Conservation (phyloP, 441 rosid genomes). For the Adansonia rubrostipa region DNA sequence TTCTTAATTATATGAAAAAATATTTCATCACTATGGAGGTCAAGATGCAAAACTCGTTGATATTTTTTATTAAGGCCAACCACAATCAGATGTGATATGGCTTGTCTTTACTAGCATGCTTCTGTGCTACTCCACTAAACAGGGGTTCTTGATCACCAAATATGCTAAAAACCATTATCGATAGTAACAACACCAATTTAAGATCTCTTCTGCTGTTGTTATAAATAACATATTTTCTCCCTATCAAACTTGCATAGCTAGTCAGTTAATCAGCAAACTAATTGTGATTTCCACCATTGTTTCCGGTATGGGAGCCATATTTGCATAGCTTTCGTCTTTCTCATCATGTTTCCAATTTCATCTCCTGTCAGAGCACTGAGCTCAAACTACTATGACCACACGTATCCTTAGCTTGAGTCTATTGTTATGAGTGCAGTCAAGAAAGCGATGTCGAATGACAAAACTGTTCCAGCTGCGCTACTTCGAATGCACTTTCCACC, state of each 20-base stretch:
- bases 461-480: constrained; percentile 65
- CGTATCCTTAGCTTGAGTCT: constrained; percentile 57
- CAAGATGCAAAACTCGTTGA: neutral
- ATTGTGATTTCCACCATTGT: constrained; percentile 11
- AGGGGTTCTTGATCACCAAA: constrained; percentile 57
- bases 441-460: constrained; percentile 57
- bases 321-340: constrained; percentile 31
- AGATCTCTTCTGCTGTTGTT: neutral
- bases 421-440: constrained; percentile 50
- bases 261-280: neutral
- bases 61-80: neutral
- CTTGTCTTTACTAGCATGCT: constrained; percentile 37
- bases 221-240: constrained; percentile 18
- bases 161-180: constrained; percentile 50
- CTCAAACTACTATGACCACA: constrained; percentile 53
- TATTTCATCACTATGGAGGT: neutral
- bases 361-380: constrained; percentile 48
- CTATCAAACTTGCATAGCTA: constrained; percentile 9
- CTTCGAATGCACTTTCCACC: constrained; percentile 78
- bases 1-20: neutral
- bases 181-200: constrained; percentile 44
- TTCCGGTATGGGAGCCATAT: constrained; percentile 33
- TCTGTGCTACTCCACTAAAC: constrained; percentile 57
- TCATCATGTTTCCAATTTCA: constrained; percentile 31
- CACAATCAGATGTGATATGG: neutral